A percentile compares a stretch with the other conserved stretches of the same genome.
These are phyloP conservation scores for Orbilia ellipsospora DNA, from an alignment of 2,329 filamentous ascomycete species.

Conservation along the genomic window DNA sequence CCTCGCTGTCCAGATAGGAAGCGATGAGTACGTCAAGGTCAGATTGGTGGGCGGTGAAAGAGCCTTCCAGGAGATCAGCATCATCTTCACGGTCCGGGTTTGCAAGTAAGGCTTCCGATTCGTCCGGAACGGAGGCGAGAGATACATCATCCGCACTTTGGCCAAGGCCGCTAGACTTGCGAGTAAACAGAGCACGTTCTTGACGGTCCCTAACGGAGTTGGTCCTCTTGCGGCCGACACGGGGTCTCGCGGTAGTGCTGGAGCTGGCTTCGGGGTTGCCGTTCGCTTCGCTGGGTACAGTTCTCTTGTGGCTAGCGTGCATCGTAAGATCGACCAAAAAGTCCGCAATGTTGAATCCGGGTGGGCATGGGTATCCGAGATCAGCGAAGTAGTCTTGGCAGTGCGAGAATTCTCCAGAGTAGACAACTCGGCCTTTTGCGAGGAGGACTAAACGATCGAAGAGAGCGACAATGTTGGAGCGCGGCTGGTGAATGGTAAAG, in stretches of 20 bases:
- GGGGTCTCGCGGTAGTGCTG: conserved; percentile 67
- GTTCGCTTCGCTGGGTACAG: conserved; percentile 75
- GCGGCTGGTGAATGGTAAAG: conserved; percentile 97
- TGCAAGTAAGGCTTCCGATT: conserved; percentile 44
- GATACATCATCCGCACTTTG: conserved; percentile 71
- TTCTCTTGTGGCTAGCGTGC: conserved; percentile 78
- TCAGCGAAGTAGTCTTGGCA: conserved; percentile 94
- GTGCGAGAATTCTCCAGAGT: conserved; percentile 86
- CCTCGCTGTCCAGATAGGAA: conserved; percentile 80
- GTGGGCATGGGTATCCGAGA: conserved; percentile 90
- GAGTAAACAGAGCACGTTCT: conserved; percentile 88
- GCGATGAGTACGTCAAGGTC: conserved; percentile 84
- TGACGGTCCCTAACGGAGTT: conserved; percentile 87
- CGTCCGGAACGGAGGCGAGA: conserved; percentile 65
- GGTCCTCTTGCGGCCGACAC: conserved; percentile 69
- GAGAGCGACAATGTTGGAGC: conserved; percentile 96
- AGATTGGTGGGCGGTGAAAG: conserved; percentile 69
- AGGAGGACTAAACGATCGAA: conserved; percentile 94
- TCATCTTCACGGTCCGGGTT: conserved; percentile 62
- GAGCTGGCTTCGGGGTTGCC: conserved; percentile 66
- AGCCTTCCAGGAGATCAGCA: conserved; percentile 67
- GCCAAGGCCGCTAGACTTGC: conserved; percentile 68
- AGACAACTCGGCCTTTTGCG: conserved; percentile 88
- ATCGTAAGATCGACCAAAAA: conserved; percentile 97
- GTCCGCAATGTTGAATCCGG: conserved; percentile 98